Conservation (phyloP, 192 early-diverging fungal species). For the Coemansia sp. region DNA sequence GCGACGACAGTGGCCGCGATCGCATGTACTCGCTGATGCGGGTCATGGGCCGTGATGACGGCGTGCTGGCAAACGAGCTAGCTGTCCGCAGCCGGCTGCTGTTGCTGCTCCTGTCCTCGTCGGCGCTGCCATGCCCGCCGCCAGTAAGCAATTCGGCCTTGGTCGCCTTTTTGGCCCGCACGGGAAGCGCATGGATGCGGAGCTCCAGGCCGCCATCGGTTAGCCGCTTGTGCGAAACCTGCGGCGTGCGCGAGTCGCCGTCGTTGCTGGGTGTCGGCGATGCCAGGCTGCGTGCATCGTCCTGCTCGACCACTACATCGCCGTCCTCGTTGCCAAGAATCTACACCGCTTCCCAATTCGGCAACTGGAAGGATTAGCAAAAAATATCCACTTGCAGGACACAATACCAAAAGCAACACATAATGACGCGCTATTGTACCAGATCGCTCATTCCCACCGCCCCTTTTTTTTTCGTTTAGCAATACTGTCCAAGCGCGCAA, state of each 20-base stretch:
- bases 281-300: conserved; percentile 27
- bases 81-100: conserved; percentile 2
- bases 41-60: conserved; percentile 17
- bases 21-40: conserved; percentile 36
- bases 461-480: no score
- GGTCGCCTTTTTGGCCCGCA: conserved; percentile 9
- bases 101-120: neutral
- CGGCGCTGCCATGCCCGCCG: conserved; percentile 10
- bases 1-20: conserved; percentile 27
- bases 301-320: conserved; percentile 48
- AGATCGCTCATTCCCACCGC: no score
- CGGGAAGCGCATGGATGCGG: conserved; percentile 43
- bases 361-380: conserved; percentile 6
- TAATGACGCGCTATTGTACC: no score
- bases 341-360: conserved; percentile 14
- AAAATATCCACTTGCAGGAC: neutral
- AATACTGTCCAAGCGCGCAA: no score
- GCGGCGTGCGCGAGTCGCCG: conserved; percentile 33
- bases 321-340: conserved; percentile 53
- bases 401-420: conserved; percentile 3
- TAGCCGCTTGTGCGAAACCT: conserved; percentile 30
- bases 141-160: conserved; percentile 13
- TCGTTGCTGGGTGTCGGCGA: conserved; percentile 31
- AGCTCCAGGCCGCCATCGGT: conserved; percentile 41
- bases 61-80: conserved; percentile 8